These are phyloP conservation scores for Eucalyptus cloeziana DNA, from an alignment of 345 rosid genomes.

Conservation along the genomic window DNA sequence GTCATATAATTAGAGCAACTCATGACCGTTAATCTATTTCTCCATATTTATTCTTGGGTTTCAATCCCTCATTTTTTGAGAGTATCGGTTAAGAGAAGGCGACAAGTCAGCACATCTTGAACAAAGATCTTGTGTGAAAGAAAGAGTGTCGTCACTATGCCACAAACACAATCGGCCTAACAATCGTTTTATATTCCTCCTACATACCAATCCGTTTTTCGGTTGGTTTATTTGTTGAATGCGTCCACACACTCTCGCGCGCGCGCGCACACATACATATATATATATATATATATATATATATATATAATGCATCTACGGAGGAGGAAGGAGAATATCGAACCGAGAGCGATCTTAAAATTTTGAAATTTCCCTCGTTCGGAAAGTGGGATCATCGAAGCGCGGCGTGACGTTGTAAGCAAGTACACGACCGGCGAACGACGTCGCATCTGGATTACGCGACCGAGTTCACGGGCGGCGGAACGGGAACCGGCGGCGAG, in stretches of 20 bases:
- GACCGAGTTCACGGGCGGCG: background rate
- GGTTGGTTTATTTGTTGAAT: background rate
- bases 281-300: too few relatives aligned
- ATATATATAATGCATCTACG: background rate
- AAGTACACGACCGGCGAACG: background rate
- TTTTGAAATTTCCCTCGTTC: background rate
- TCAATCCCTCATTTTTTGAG: background rate
- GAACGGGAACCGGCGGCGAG: background rate
- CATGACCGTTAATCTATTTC: background rate
- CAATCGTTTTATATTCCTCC: background rate
- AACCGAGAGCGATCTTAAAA: background rate
- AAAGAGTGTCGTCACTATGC: background rate
- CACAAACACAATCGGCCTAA: fast-evolving
- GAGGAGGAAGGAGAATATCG: background rate
- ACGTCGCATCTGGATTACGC: background rate
- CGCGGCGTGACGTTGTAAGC: background rate
- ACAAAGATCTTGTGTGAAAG: fast-evolving
- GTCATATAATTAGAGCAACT: background rate
- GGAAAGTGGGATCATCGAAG: background rate
- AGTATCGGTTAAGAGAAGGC: background rate
- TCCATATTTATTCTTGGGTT: background rate
- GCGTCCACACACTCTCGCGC: background rate
- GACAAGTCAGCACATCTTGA: background rate
- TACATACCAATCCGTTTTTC: background rate
- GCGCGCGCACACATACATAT: fast-evolving